Conservation (phyloP, 2,329 filamentous ascomycete genomes). For the Clonostachys solani region DNA sequence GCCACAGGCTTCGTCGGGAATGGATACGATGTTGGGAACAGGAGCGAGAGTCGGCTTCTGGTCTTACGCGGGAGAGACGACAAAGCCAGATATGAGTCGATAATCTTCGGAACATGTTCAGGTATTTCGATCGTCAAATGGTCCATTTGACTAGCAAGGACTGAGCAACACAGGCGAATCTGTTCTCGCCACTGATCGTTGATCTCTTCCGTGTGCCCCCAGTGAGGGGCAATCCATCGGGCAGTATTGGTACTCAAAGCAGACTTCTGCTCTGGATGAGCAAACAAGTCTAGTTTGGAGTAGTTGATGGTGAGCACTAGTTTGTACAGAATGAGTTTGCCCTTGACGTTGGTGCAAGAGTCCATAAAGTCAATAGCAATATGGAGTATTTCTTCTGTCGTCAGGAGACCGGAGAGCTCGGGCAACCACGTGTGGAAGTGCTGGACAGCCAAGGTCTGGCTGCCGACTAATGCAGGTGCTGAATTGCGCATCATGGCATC, state of each 20-base stretch:
- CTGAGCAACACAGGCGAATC: conserved; percentile 87
- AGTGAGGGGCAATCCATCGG: conserved; percentile 89
- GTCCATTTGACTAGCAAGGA: conserved; percentile 80
- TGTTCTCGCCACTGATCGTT: conserved; percentile 90
- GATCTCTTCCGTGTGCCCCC: conserved; percentile 71
- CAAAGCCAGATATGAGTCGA: conserved; percentile 82
- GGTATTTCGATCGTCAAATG: conserved; percentile 77
- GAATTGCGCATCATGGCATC: conserved; percentile 86
- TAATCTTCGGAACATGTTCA: conserved; percentile 84
- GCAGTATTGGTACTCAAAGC: conserved; percentile 77
- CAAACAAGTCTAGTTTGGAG: conserved; percentile 76
- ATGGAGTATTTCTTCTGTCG: conserved; percentile 80
- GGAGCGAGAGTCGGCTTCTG: conserved; percentile 71
- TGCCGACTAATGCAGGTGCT: conserved; percentile 83
- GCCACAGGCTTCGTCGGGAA: conserved; percentile 72
- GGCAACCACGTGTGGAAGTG: conserved; percentile 98
- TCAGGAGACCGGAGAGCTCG: conserved; percentile 73
- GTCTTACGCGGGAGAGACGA: conserved; percentile 47
- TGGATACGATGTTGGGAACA: conserved; percentile 88
- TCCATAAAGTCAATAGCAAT: conserved; percentile 93
- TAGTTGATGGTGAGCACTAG: conserved; percentile 91
- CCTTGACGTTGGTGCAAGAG: conserved; percentile 80
- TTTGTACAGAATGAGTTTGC: conserved; percentile 89
- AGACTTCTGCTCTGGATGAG: conserved; percentile 68
- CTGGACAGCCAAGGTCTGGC: conserved; percentile 90